Evolutionary conservation across 2,329 filamentous ascomycete genomes (phyloP), one percentile per base, ranked within the genome.

Genomic region (Phoma sp.): DNA sequence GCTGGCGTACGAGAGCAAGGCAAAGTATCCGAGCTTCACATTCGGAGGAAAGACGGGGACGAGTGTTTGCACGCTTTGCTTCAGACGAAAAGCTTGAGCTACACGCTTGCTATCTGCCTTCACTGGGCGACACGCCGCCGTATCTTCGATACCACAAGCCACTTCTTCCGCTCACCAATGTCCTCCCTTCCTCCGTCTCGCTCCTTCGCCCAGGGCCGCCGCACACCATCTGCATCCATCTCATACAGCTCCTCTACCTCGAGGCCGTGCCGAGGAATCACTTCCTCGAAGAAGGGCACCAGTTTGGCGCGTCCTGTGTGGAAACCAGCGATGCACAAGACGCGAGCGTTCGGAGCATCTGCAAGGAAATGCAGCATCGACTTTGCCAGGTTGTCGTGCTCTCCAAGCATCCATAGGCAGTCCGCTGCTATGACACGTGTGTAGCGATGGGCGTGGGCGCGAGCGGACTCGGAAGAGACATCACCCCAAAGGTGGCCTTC

Each of bases 21-120:
- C 96, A 50, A 85, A 88, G 69, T 98, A 98, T 75, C 90, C 86
- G 21, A 89, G 87, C 47, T 98, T 96, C 75, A 89, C 86, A 52
- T 99, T 97, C 78, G 94, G 92, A 0, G 94, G 94, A 6, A 85
- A 86, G 73, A 90, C 92, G 71, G 94, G 94, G 2, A 91, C 95
- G 80, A 92, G 90, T 2, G 92, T 98, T 36, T 94, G 89, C 69
- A 96, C 90, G 55, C 75, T 97, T 49, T 94, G 91, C 71, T 96
- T 97, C 74, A 82, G 81, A 60, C 53, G 53, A 43, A 88, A 79
- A 69, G 73, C 70, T 51, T 68, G 64, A 69, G 36, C 39, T 56
- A 4, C 15, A 43, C 13, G n/a, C 10, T 17, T n/a, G n/a, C 41
- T 8, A 8, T 45, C 13, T 33, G 21, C 41, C 8, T 21, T 17